Conservation (phyloP, 768 basidiomycete species). For the Leucocoprinus leucothites region DNA sequence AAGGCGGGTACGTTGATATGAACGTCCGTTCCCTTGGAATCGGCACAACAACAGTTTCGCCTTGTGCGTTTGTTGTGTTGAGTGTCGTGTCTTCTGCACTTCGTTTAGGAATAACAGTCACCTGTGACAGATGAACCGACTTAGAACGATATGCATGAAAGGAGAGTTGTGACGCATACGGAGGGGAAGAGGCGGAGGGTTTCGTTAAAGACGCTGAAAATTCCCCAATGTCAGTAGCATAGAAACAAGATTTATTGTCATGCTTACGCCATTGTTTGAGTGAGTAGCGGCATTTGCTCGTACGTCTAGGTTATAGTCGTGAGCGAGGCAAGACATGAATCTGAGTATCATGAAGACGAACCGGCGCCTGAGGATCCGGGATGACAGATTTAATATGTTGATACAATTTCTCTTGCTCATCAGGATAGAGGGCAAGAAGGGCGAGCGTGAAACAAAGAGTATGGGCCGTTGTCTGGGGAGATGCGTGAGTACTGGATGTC, state of each 20-base stretch:
- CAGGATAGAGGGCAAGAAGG: slow-evolving; percentile 40
- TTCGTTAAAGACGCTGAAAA: slow-evolving; percentile 37
- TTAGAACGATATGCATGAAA: neutral
- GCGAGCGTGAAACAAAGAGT: slow-evolving; percentile 39
- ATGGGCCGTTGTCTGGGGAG: slow-evolving; percentile 34
- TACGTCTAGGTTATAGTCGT: slow-evolving; percentile 18
- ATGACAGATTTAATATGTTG: slow-evolving; percentile 29
- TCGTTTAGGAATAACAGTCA: slow-evolving; percentile 39
- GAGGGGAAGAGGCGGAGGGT: slow-evolving; percentile 40
- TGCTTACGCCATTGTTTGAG: slow-evolving; percentile 29
- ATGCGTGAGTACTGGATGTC: neutral
- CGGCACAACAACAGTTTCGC: slow-evolving; percentile 35
- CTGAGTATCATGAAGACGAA: neutral
- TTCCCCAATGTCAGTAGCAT: neutral
- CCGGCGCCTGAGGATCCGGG: slow-evolving; percentile 18
- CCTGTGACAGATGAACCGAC: slow-evolving; percentile 22
- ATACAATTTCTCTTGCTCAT: slow-evolving; percentile 42
- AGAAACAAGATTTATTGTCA: neutral
- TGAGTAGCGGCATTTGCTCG: slow-evolving; percentile 28
- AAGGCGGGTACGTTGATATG: slow-evolving; percentile 34
- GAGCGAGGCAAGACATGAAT: neutral
- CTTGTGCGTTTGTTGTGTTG: slow-evolving; percentile 28
- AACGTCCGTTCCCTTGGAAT: slow-evolving; percentile 41
- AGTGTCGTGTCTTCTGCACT: slow-evolving; percentile 44
- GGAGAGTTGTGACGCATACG: slow-evolving; percentile 20